phyloP scores from a whole-genome alignment of 1,284 basidiomycete species.

The Microbotryum silenes-acaulis region DNA sequence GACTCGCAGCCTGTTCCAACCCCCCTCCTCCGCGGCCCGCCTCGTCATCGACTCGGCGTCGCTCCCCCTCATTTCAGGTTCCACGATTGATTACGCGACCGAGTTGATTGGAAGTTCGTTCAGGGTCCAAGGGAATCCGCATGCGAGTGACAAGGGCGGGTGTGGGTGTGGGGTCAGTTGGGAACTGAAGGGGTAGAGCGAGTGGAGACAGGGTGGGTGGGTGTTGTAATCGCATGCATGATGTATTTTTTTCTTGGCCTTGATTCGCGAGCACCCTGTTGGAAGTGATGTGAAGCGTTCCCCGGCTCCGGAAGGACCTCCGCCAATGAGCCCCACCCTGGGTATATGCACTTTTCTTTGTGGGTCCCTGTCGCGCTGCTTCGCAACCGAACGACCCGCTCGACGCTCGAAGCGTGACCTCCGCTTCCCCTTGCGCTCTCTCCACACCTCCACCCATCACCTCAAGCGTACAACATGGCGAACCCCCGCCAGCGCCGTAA shows the following conservation, averaged over 20 bases:
- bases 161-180: constrained; percentile 80
- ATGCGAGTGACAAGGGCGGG: constrained; percentile 64
- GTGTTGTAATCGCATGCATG: too few species aligned
- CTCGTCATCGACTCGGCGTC: constrained; percentile 74
- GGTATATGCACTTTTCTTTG: neutral
- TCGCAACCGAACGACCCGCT: neutral
- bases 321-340: neutral
- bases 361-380: neutral
- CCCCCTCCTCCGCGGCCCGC: constrained; percentile 22
- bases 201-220: too few species aligned
- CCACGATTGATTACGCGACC: constrained; percentile 78
- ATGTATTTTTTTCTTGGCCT: neutral
- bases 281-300: too few species aligned
- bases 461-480: constrained; percentile 15
- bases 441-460: neutral
- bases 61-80: constrained; percentile 66
- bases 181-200: neutral
- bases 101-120: constrained; percentile 86
- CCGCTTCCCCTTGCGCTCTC: neutral
- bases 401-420: too few species aligned
- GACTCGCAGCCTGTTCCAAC: constrained; percentile 23
- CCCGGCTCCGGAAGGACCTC: too few species aligned
- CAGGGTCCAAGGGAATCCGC: constrained; percentile 68
- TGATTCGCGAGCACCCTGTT: neutral
- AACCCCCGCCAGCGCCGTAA: constrained; percentile 36